Conservation (phyloP, 106 monocot species). For the Ottelia alismoides region DNA sequence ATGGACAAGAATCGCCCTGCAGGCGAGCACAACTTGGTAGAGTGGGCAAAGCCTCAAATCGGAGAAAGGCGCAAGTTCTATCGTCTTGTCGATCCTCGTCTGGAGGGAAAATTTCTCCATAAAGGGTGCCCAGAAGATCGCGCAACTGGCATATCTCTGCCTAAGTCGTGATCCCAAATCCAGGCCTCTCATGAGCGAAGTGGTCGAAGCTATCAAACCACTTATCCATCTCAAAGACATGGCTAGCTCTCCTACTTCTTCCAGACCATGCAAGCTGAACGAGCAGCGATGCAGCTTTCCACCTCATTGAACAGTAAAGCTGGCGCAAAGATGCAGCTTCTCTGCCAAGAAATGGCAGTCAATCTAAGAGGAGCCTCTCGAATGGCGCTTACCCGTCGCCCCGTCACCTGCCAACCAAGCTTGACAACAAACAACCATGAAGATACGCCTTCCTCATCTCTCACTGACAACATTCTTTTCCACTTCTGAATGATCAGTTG, state of each 20-base stretch:
- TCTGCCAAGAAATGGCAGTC: no score
- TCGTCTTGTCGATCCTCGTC: background rate
- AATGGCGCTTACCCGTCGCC: no score
- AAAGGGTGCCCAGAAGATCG: background rate
- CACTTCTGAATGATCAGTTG: no score
- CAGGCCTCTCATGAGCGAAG: slow-evolving; percentile 8
- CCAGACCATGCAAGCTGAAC: no score
- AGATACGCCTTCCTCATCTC: no score
- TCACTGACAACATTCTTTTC: no score
- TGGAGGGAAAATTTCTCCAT: background rate
- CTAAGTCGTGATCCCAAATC: slow-evolving; percentile 9
- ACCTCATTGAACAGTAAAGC: no score
- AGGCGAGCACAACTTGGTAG: slow-evolving; percentile 17
- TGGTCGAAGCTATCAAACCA: slow-evolving; percentile 3
- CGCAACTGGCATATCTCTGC: background rate
- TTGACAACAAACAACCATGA: no score
- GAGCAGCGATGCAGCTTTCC: no score
- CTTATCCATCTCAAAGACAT: slow-evolving; percentile 13
- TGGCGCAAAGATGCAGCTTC: no score
- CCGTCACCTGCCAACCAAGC: no score
- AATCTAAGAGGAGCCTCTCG: no score
- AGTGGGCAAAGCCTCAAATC: slow-evolving; percentile 8
- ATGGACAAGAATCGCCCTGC: slow-evolving; percentile 16
- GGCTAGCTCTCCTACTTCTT: slow-evolving; percentile 11
- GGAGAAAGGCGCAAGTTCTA: slow-evolving; percentile 8